A percentile compares a stretch with the other conserved stretches of the same genome.
phyloP scores from a whole-genome alignment of 169 alveolate species.

The Amoebophrya sp. region DNA sequence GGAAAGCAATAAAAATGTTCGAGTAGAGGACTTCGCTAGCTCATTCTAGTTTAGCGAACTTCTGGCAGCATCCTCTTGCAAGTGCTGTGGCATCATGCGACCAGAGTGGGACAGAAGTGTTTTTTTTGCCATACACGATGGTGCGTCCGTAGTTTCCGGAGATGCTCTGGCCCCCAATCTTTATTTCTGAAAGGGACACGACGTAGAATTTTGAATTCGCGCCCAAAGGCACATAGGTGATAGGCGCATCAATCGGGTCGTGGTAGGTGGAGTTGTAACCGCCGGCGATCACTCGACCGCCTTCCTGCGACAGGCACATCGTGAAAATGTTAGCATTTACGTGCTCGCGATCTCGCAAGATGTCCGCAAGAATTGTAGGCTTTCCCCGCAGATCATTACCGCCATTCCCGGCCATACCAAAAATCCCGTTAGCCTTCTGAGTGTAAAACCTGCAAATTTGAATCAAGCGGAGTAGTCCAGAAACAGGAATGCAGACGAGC shows the following conservation, averaged over 20 bases:
- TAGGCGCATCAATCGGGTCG: background rate
- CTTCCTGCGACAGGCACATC: background rate
- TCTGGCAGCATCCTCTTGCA: too few relatives aligned
- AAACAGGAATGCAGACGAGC: too few relatives aligned
- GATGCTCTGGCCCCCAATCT: background rate
- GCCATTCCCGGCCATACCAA: slow-evolving; percentile 58
- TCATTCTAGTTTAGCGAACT: too few relatives aligned
- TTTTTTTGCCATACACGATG: too few relatives aligned
- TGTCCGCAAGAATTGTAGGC: background rate
- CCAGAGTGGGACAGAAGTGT: too few relatives aligned
- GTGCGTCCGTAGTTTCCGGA: background rate
- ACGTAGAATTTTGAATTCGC: background rate
- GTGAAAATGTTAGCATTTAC: background rate
- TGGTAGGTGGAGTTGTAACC: background rate
- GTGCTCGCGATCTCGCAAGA: slow-evolving; percentile 11
- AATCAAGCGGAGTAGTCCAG: too few relatives aligned
- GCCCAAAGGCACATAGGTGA: background rate
- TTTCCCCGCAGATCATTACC: background rate
- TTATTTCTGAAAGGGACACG: background rate
- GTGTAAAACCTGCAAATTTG: slow-evolving; percentile 54
- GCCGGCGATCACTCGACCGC: background rate
- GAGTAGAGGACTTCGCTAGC: too few relatives aligned
- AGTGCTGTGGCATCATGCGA: too few relatives aligned
- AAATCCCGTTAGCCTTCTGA: slow-evolving; percentile 74
- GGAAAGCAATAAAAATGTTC: too few relatives aligned